Conservation (phyloP, 352 stramenopile species). For the Phytophthora megakarya region DNA sequence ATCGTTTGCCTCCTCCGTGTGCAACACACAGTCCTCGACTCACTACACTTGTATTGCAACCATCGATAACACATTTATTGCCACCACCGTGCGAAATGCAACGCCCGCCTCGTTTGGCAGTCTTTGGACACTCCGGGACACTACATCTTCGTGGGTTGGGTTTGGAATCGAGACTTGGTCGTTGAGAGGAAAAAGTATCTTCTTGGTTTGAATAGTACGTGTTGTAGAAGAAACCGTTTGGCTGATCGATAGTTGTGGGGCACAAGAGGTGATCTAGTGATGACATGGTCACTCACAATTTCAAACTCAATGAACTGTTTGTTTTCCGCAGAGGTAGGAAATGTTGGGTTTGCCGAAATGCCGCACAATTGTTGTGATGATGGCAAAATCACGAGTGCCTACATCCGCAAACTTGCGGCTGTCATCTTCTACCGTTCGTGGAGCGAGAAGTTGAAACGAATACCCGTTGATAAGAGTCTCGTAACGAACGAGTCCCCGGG, state of each 20-base stretch:
- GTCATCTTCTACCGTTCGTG: conserved; percentile 15
- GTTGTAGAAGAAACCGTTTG: not conserved
- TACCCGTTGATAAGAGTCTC: conserved; percentile 31
- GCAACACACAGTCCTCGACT: conserved; percentile 61
- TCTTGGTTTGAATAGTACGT: not conserved
- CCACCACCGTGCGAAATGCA: conserved; percentile 57
- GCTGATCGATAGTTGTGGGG: not conserved
- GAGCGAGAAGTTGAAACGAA: conserved; percentile 33
- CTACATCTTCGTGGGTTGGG: conserved; percentile 32
- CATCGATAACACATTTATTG: conserved; percentile 53
- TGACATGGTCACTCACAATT: conserved; percentile 13
- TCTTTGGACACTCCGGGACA: conserved; percentile 47
- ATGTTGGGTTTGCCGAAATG: not conserved
- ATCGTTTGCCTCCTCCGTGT: conserved; percentile 60
- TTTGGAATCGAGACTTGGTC: not conserved
- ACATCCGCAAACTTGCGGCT: conserved; percentile 16
- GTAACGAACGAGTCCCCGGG: conserved; percentile 6
- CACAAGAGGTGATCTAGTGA: conserved; percentile 27
- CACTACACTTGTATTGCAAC: conserved; percentile 52
- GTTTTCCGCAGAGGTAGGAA: too few relatives aligned
- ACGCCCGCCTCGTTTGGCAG: conserved; percentile 49
- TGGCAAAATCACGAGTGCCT: conserved; percentile 19
- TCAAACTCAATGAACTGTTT: not conserved
- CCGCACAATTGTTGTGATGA: not conserved
- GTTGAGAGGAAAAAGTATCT: too few relatives aligned